A percentile compares a stretch with the other conserved stretches of the same genome.
phyloP scores from a whole-genome alignment of 1,284 basidiomycete genomes.

The Ceratobasidium sp. region DNA sequence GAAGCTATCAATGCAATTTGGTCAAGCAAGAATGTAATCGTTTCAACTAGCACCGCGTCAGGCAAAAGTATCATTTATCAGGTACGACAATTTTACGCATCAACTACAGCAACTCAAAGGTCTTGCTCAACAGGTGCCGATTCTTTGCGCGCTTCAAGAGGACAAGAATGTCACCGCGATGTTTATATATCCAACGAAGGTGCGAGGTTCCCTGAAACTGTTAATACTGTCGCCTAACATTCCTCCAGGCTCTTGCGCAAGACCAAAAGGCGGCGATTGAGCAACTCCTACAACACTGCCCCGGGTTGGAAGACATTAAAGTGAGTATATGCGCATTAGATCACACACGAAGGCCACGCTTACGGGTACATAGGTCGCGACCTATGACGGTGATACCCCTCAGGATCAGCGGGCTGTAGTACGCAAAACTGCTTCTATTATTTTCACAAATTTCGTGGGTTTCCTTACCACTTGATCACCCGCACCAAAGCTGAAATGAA shows the following conservation, averaged over 20 bases:
- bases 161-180: conserved; percentile 72
- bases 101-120: not conserved
- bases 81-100: conserved; percentile 52
- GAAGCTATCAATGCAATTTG: conserved; percentile 74
- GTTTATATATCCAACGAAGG: conserved; percentile 91
- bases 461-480: conserved; percentile 22
- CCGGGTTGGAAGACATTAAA: conserved; percentile 67
- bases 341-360: not conserved
- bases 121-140: conserved; percentile 63
- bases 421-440: conserved; percentile 68
- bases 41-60: conserved; percentile 89
- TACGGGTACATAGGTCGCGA: conserved; percentile 62
- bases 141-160: conserved; percentile 71
- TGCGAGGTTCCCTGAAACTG: conserved; percentile 46
- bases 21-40: conserved; percentile 75
- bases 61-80: conserved; percentile 93
- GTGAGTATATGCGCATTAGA: conserved; percentile 58
- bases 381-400: conserved; percentile 89
- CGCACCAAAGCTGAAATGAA: conserved; percentile 15
- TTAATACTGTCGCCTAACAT: not conserved
- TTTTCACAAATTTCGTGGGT: conserved; percentile 79
- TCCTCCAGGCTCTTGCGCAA: conserved; percentile 78
- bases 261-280: conserved; percentile 79
- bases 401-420: conserved; percentile 65
- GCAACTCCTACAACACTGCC: conserved; percentile 67